phyloP scores from a whole-genome alignment of 2,329 filamentous ascomycete genomes.

The Xylariaceae sp. region DNA sequence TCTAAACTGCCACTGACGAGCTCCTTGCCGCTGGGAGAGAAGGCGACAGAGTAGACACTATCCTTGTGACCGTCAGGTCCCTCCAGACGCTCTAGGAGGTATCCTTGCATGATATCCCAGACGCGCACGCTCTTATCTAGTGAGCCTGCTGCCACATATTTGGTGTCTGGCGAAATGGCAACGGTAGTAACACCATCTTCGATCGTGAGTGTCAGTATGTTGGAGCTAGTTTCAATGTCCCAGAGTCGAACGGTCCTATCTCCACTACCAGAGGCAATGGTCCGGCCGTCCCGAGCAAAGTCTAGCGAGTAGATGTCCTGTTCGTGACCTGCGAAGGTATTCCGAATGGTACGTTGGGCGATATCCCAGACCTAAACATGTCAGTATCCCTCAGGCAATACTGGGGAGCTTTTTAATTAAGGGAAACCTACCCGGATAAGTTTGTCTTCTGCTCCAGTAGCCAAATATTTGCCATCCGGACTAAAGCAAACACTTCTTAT shows the following conservation, averaged over 20 bases:
- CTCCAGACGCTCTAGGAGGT: constrained; percentile 88
- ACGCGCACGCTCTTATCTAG: constrained; percentile 97
- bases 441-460: constrained; percentile 97
- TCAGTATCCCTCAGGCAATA: constrained; percentile 14
- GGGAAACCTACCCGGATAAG: constrained; percentile 78
- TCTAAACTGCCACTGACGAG: constrained; percentile 94
- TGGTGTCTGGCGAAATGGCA: constrained; percentile 93
- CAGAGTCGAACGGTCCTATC: constrained; percentile 94
- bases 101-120: constrained; percentile 89
- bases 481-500: constrained; percentile 99
- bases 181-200: constrained; percentile 98
- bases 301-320: constrained; percentile 98
- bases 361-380: constrained; percentile 88
- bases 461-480: constrained; percentile 90
- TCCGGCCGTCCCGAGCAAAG: constrained; percentile 90
- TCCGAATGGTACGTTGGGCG: constrained; percentile 78
- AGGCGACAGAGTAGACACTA: constrained; percentile 94
- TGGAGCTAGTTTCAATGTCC: constrained; percentile 87
- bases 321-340: constrained; percentile 95
- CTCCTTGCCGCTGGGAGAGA: constrained; percentile 90
- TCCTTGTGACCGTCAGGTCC: constrained; percentile 95
- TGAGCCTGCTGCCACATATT: constrained; percentile 91
- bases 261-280: constrained; percentile 93
- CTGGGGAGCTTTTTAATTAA: not conserved
- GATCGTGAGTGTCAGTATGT: constrained; percentile 85